These are phyloP conservation scores for Fragaria nilgerrensis DNA, from an alignment of 306 rosid genomes.

Conservation along the genomic window DNA sequence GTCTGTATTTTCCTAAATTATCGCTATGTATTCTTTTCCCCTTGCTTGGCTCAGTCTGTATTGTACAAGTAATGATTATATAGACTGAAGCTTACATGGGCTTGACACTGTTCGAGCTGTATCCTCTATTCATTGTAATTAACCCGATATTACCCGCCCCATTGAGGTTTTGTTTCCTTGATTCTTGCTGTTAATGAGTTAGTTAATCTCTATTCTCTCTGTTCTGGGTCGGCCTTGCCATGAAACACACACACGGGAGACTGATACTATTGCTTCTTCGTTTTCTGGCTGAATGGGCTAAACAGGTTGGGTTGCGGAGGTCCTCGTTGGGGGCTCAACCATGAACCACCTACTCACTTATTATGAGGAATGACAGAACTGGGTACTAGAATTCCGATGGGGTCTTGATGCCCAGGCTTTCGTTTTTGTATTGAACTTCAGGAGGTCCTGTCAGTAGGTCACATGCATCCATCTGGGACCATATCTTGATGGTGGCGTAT, in stretches of 20 bases:
- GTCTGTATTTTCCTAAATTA: not conserved
- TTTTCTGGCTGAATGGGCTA: not conserved
- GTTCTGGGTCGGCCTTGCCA: not conserved
- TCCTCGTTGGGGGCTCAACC: not conserved
- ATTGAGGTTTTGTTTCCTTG: not conserved
- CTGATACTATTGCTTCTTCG: not conserved
- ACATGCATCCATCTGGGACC: not conserved
- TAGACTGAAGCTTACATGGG: constrained; percentile 6
- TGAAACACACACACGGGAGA: not conserved
- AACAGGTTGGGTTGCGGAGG: not conserved
- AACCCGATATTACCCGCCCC: not conserved
- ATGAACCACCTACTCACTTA: not conserved
- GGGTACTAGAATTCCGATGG: not conserved
- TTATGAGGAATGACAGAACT: not conserved
- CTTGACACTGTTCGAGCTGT: constrained; percentile 1
- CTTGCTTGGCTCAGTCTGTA: not conserved
- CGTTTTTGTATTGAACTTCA: not conserved
- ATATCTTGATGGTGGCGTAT: not conserved
- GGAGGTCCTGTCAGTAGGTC: not conserved
- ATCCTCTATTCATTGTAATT: constrained; percentile 9
- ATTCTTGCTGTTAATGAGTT: constrained; percentile 9
- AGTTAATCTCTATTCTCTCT: not conserved
- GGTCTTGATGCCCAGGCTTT: not conserved
- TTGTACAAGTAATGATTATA: constrained; percentile 11
- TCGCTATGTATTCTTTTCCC: not conserved